Evolutionary conservation across 495 filamentous ascomycete genomes (phyloP).

Genomic region (Lophium mytilinum): DNA sequence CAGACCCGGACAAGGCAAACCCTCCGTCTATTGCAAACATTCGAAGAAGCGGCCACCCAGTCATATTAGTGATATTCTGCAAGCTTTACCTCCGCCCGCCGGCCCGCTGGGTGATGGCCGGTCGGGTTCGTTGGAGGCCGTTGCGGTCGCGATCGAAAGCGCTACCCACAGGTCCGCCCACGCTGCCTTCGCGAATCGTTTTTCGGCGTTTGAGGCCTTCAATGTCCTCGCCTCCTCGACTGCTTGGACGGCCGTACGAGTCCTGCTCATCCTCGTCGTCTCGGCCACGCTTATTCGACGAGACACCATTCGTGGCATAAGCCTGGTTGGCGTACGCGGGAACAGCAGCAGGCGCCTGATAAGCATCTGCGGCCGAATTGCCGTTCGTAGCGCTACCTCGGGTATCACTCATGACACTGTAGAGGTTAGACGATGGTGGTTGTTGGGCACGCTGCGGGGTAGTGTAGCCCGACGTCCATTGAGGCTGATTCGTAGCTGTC

Average conservation of each 20-base stretch:
- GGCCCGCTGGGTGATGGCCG: slow-evolving; percentile 13
- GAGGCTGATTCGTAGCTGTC: slow-evolving; percentile 53
- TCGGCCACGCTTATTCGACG: slow-evolving; percentile 72
- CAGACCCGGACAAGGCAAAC: slow-evolving; percentile 7
- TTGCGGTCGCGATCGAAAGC: slow-evolving; percentile 17
- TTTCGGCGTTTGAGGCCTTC: slow-evolving; percentile 77
- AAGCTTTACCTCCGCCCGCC: slow-evolving; percentile 11
- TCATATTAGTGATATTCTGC: slow-evolving; percentile 7
- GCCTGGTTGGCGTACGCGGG: slow-evolving; percentile 55
- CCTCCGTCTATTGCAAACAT: slow-evolving; percentile 23
- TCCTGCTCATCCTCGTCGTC: slow-evolving; percentile 65
- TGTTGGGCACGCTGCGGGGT: slow-evolving; percentile 67
- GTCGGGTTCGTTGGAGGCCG: slow-evolving; percentile 14
- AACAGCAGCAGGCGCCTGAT: slow-evolving; percentile 20
- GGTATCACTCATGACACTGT: slow-evolving; percentile 85
- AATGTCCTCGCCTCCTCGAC: slow-evolving; percentile 43
- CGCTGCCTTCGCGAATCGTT: slow-evolving; percentile 57
- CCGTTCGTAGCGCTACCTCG: slow-evolving; percentile 62
- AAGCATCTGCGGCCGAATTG: slow-evolving; percentile 44
- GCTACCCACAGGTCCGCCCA: slow-evolving; percentile 38
- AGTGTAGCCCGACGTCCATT: slow-evolving; percentile 70
- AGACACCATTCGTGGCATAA: slow-evolving; percentile 58
- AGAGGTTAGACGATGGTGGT: slow-evolving; percentile 68
- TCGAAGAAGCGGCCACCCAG: slow-evolving; percentile 10
- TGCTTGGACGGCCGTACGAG: slow-evolving; percentile 55